Evolutionary conservation across 148 eudicot species (phyloP).

Genomic region (Pouteria glomerata): DNA sequence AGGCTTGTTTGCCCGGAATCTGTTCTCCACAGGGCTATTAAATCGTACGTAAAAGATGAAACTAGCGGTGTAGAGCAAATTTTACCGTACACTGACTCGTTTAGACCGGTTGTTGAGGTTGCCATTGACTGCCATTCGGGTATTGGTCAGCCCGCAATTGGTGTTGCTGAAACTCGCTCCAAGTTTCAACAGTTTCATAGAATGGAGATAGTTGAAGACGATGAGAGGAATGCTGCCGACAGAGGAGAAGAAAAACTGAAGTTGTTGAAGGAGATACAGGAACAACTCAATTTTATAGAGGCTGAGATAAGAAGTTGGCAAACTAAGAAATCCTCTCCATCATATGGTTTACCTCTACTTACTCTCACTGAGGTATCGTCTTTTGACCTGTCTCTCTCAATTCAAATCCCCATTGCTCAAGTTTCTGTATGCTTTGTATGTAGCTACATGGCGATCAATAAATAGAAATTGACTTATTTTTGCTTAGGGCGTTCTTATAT

Average conservation of each 20-base stretch:
- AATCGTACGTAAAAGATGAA: constrained; percentile 25
- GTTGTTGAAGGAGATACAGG: constrained; percentile 63
- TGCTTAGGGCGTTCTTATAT: background rate
- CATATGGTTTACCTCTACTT: constrained; percentile 32
- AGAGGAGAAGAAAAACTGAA: constrained; percentile 41
- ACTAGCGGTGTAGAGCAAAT: constrained; percentile 29
- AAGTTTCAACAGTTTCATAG: constrained; percentile 39
- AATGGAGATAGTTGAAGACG: constrained; percentile 58
- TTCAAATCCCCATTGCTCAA: background rate
- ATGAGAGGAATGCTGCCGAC: constrained; percentile 30
- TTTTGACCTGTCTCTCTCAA: constrained; percentile 2
- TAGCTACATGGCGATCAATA: background rate
- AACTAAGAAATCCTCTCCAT: constrained; percentile 24
- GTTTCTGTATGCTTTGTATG: background rate
- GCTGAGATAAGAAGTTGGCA: constrained; percentile 49
- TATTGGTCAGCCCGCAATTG: constrained; percentile 27
- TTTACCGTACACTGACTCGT: constrained; percentile 1
- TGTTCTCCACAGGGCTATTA: constrained; percentile 22
- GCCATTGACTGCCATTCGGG: constrained; percentile 25
- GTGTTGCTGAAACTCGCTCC: constrained; percentile 27
- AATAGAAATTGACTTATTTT: background rate
- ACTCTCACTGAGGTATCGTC: constrained; percentile 54
- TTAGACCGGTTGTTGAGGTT: constrained; percentile 16
- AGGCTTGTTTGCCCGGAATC: constrained; percentile 24
- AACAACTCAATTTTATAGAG: constrained; percentile 52